Percentiles rank a stretch among this genome's conserved stretches.
Evolutionary conservation across 2,329 filamentous ascomycete genomes (phyloP).

Genomic region (Nemania serpens): DNA sequence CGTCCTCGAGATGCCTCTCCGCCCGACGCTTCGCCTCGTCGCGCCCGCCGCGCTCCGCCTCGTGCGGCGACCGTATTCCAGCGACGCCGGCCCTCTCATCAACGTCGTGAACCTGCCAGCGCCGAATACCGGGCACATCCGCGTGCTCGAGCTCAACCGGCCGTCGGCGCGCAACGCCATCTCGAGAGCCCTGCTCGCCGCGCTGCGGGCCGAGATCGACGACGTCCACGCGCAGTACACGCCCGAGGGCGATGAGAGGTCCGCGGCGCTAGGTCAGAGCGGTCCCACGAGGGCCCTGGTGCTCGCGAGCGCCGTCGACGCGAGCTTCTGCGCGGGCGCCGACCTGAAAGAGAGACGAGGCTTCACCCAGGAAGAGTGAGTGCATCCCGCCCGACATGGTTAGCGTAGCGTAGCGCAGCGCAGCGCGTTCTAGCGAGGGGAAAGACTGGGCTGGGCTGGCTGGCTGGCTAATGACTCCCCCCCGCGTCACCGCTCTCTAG

Average conservation of each 20-base stretch:
- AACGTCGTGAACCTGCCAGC: constrained; percentile 77
- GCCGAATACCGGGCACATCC: constrained; percentile 80
- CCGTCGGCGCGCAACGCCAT: constrained; percentile 89
- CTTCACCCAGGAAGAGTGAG: constrained; percentile 79
- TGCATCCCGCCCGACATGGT: constrained; percentile 17
- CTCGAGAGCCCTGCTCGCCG: constrained; percentile 74
- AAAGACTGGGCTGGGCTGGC: too few relatives aligned
- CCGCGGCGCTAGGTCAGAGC: constrained; percentile 46
- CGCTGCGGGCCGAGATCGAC: constrained; percentile 74
- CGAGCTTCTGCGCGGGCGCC: constrained; percentile 90
- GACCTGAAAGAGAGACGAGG: constrained; percentile 86
- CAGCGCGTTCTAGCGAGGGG: too few relatives aligned
- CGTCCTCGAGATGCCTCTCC: constrained; percentile 34
- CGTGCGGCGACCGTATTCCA: constrained; percentile 46
- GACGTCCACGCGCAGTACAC: constrained; percentile 69
- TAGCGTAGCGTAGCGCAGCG: too few relatives aligned
- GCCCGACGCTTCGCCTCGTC: constrained; percentile 32
- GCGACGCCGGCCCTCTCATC: constrained; percentile 58
- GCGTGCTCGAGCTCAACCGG: constrained; percentile 85
- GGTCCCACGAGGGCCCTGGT: constrained; percentile 79
- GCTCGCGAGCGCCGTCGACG: constrained; percentile 81
- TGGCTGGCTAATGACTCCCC: neutral
- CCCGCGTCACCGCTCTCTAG: constrained; percentile 49
- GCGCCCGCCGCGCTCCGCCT: constrained; percentile 26
- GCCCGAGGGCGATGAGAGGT: constrained; percentile 56